These are phyloP conservation scores for Zasmidium citrigriseum DNA, from an alignment of 2,329 filamentous ascomycete species.

Conservation along the genomic window DNA sequence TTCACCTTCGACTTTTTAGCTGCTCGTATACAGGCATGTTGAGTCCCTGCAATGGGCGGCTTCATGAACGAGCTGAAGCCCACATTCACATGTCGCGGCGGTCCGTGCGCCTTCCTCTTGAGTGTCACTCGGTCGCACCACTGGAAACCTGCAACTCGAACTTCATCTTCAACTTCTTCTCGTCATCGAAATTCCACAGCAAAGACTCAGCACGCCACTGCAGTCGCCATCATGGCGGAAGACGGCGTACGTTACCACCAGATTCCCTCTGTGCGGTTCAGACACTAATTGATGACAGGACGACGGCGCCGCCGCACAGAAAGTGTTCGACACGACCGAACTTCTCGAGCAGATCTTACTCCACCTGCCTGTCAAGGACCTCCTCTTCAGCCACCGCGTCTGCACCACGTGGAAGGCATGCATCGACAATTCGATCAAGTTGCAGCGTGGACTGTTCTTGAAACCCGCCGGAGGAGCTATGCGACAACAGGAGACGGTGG, in stretches of 20 bases:
- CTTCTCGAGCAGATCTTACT: conserved; percentile 16
- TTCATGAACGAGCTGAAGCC: too few relatives aligned
- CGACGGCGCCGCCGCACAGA: background rate
- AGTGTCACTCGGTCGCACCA: background rate
- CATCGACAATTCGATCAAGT: conserved; percentile 8
- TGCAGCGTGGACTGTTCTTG: conserved; percentile 9
- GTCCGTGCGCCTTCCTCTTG: background rate
- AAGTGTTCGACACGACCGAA: conserved; percentile 9
- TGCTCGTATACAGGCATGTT: background rate
- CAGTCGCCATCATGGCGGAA: background rate
- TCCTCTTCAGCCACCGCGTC: conserved; percentile 9
- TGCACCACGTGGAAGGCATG: conserved; percentile 11
- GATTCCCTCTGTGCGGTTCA: background rate
- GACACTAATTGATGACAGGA: background rate
- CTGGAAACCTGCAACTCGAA: too few relatives aligned
- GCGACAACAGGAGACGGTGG: too few relatives aligned
- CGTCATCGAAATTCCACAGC: background rate
- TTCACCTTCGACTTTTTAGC: too few relatives aligned
- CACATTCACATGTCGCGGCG: background rate
- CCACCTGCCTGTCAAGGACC: conserved; percentile 4
- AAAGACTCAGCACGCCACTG: background rate
- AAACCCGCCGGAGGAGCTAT: background rate
- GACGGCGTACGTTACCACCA: background rate
- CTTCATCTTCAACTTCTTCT: background rate
- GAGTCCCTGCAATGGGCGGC: background rate